Conservation (phyloP, 2,329 filamentous ascomycete species). For the Fusarium sacchari region DNA sequence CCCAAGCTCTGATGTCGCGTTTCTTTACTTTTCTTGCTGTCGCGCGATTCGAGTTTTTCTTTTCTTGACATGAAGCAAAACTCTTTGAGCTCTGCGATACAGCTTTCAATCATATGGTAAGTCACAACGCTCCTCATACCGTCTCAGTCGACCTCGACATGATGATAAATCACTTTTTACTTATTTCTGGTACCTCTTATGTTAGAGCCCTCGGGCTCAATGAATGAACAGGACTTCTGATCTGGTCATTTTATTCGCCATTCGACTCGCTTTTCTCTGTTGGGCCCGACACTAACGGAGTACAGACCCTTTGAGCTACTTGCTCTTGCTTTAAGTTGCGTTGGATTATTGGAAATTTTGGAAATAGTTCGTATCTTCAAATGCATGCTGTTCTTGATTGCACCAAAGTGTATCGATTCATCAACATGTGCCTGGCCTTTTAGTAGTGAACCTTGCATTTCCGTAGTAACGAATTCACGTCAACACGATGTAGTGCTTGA, state of each 20-base stretch:
- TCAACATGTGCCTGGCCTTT: background rate
- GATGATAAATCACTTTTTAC: conserved; percentile 76
- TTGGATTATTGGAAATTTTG: background rate
- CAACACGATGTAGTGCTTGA: background rate
- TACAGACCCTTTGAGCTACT: background rate
- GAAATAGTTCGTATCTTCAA: background rate
- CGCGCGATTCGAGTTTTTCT: conserved; percentile 25
- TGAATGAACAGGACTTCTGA: conserved; percentile 94
- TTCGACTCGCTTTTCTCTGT: conserved; percentile 11
- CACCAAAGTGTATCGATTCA: background rate
- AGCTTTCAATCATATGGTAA: conserved; percentile 45
- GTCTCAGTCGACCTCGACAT: conserved; percentile 53
- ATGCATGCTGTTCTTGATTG: background rate
- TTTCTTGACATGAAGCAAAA: conserved; percentile 5
- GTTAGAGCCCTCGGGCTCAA: conserved; percentile 75
- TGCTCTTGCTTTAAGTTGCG: background rate
- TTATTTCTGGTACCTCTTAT: conserved; percentile 99
- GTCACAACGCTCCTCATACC: conserved; percentile 26
- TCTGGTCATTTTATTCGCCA: conserved; percentile 27
- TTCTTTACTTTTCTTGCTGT: conserved; percentile 34
- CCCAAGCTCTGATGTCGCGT: conserved; percentile 17
- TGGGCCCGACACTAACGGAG: conserved; percentile 31
- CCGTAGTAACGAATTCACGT: background rate
- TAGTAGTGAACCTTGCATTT: background rate
- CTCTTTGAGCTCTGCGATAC: background rate